phyloP scores from a whole-genome alignment of 371 early-diverging fungal species.

The Synchytrium microbalum region DNA sequence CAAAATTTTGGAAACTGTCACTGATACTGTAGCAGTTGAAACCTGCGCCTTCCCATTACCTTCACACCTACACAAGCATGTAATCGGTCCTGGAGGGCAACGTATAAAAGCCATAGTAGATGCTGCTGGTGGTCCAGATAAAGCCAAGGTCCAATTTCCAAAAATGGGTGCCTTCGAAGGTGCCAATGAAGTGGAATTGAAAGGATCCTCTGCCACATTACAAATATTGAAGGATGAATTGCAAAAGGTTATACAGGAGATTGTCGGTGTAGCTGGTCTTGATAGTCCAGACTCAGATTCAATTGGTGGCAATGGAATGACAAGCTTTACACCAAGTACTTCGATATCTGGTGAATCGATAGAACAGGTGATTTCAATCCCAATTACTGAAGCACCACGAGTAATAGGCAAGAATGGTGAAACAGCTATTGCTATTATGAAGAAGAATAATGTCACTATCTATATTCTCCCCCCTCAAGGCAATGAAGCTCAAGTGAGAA shows the following conservation, averaged over 20 bases:
- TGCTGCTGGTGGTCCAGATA: slow-evolving; percentile 51
- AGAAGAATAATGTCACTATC: not conserved
- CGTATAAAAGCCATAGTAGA: slow-evolving; percentile 59
- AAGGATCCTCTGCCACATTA: slow-evolving; percentile 1
- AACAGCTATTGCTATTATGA: not conserved
- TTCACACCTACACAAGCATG: slow-evolving; percentile 55
- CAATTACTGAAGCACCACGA: not conserved
- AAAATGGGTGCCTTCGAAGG: slow-evolving; percentile 6
- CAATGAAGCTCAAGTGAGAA: not conserved
- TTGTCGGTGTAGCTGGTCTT: slow-evolving; percentile 11
- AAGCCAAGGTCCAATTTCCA: slow-evolving; percentile 40
- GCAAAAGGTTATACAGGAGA: slow-evolving; percentile 16
- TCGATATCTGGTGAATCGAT: not conserved
- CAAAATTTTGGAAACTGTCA: slow-evolving; percentile 21
- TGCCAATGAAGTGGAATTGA: slow-evolving; percentile 15
- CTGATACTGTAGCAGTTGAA: slow-evolving; percentile 24
- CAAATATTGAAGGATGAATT: slow-evolving; percentile 19
- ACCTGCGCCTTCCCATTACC: slow-evolving; percentile 45
- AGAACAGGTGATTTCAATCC: not conserved
- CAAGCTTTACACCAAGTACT: not conserved
- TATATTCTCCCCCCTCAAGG: not conserved
- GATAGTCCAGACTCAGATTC: not conserved
- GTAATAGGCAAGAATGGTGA: not conserved
- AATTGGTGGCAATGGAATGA: not conserved
- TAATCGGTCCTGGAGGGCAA: slow-evolving; percentile 73